Evolutionary conservation across 2,329 filamentous ascomycete genomes (phyloP), one percentile per base, ranked within the genome.

Genomic region (Ophiobolus disseminans): DNA sequence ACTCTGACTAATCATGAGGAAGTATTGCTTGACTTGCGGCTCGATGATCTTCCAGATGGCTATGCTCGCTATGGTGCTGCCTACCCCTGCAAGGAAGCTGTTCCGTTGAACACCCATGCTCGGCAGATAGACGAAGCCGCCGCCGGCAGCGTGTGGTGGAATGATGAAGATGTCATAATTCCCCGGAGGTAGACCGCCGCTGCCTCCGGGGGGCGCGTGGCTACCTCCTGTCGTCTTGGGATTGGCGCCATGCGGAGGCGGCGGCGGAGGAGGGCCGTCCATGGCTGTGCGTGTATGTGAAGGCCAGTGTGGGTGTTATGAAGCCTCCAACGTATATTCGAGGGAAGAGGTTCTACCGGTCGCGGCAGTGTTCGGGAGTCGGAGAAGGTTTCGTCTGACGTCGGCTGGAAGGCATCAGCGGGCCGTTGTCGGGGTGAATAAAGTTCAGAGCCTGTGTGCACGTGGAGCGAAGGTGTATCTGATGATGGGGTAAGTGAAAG

Each of bases 101-200:
- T 96, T 96, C 65, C 88, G 82, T 66, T 94, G 90, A 16, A 90
- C 88, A 67, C 88, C 84, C 53, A 97, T 75, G 0, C 92, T 96
- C 0, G 93, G 93, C n/a, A 97, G 83, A 73, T 97, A 97, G 21
- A 97, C 79, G 74, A 97, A 97, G 25, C 93, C 93, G 0, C 86
- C 85, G 43, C 93, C 93, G 5, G 92, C 83, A 9, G 91, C 93
- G 73, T 96, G 91, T 37, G 92, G 90, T 6, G 93, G 93, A 66
- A 97, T 92, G 71, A 97, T 88, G 77, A 97, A 97, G 69, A 97
- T 96, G 78, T 97, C 93, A 75, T 96, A 97, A 70, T 94, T 95
- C 45, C 93, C 92, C 1, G 89, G 82, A 2, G 93, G 93, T 38
- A 97, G 79, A 47, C 89, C 88, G 20, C 79, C 78, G 39, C 53